These are phyloP conservation scores for Lentinula edodes DNA, from an alignment of 768 basidiomycete genomes.

Conservation along the genomic window DNA sequence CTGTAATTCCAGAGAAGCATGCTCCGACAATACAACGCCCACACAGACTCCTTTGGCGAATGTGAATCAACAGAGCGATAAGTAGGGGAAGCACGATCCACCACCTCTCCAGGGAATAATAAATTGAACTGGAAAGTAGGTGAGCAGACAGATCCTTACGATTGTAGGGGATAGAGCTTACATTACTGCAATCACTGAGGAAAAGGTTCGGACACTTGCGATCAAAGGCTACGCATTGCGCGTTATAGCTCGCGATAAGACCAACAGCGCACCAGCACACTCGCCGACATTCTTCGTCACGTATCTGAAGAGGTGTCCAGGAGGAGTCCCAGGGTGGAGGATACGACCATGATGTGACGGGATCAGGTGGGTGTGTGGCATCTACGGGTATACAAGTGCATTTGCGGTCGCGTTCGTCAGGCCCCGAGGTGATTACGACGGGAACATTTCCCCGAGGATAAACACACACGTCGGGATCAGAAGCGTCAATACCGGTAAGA, in stretches of 20 bases:
- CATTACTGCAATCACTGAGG: constrained; percentile 62
- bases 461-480: constrained; percentile 45
- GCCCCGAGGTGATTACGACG: constrained; percentile 30
- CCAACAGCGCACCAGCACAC: constrained; percentile 73
- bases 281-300: constrained; percentile 67
- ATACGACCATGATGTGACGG: constrained; percentile 39
- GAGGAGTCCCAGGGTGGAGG: constrained; percentile 55
- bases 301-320: constrained; percentile 52
- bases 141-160: neutral
- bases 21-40: constrained; percentile 78
- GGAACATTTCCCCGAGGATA: constrained; percentile 52
- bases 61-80: constrained; percentile 35
- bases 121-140: constrained; percentile 42
- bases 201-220: constrained; percentile 51
- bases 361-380: constrained; percentile 29
- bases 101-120: constrained; percentile 71
- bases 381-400: constrained; percentile 44
- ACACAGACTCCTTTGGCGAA: constrained; percentile 71
- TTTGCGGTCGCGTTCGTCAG: constrained; percentile 18
- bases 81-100: constrained; percentile 40
- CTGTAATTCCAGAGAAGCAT: constrained; percentile 80
- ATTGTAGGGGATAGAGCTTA: constrained; percentile 25
- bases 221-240: constrained; percentile 63
- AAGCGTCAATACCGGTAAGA: constrained; percentile 52
- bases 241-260: constrained; percentile 62